Evolutionary conservation across 345 rosid species (phyloP).

Genomic region (Linum tenue): DNA sequence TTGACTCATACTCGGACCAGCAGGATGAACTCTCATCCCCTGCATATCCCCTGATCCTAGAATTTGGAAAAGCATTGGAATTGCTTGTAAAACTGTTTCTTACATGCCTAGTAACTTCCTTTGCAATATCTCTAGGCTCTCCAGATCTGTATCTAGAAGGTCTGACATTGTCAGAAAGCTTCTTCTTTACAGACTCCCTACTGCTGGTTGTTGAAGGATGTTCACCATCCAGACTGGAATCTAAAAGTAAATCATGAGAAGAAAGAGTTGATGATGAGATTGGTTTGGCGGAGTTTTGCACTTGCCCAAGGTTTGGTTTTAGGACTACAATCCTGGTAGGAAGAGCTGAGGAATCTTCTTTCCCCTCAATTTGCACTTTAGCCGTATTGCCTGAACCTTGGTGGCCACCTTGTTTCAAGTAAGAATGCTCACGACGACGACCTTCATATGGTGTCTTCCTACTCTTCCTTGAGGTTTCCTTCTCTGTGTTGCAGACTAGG

Average conservation of each 20-base stretch:
- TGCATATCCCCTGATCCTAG: slow-evolving; percentile 54
- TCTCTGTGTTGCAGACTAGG: slow-evolving; percentile 29
- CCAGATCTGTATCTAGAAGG: slow-evolving; percentile 43
- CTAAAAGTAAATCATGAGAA: slow-evolving; percentile 41
- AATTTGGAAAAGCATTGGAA: slow-evolving; percentile 35
- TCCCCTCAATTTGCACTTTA: slow-evolving; percentile 35
- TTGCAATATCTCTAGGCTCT: slow-evolving; percentile 65
- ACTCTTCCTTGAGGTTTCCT: slow-evolving; percentile 28
- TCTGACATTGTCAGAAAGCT: slow-evolving; percentile 32
- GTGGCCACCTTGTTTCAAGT: slow-evolving; percentile 21
- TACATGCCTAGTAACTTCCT: slow-evolving; percentile 56
- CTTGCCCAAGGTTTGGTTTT: slow-evolving; percentile 71
- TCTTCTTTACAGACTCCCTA: slow-evolving; percentile 36
- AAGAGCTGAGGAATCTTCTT: slow-evolving; percentile 23
- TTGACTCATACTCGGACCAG: slow-evolving; percentile 59
- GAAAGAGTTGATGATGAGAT: slow-evolving; percentile 36
- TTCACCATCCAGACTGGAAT: slow-evolving; percentile 25
- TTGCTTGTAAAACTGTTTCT: slow-evolving; percentile 31
- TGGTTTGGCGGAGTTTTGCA: slow-evolving; percentile 31
- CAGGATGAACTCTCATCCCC: slow-evolving; percentile 73
- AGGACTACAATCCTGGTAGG: slow-evolving; percentile 85
- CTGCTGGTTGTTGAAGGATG: slow-evolving; percentile 27
- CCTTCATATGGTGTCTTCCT: slow-evolving; percentile 21
- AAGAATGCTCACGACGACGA: slow-evolving; percentile 22
- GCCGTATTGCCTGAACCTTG: slow-evolving; percentile 24